Evolutionary conservation across 441 rosid genomes (phyloP), one percentile per base, ranked within the genome.

Genomic region (Croton setiger): DNA sequence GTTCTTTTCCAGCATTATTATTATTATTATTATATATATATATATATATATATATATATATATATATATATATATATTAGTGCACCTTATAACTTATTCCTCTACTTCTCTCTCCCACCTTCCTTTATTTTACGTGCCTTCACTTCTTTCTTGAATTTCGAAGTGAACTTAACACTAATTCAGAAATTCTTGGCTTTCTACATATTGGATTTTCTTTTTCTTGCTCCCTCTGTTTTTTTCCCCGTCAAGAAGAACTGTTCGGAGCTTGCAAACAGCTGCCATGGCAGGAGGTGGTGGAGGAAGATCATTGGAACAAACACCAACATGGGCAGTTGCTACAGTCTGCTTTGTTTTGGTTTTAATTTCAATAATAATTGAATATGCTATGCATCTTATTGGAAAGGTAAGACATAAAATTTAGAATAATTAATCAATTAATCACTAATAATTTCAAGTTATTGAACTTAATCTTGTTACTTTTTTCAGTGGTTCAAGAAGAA

Each of bases 301-400:
- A 62, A 78, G 88, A 54, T 65, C 92, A 15, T 68, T 93, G 72
- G 91, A 90, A 66, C 76, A 82, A 52, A 93, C 98, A 17, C 92
- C 98, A 20, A 93, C 98, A 36, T 93, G 97, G 98, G 96, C 98
- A 14, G 85, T 93, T 44, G 98, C 97, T 17, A 85, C 72, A 23
- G 98, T 93, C 44, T 90, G 92, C 71, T 86, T 87, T 70, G 88
- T 80, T 61, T 65, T 93, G 63, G 78, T 93, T 69, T 77, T 82
- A 47, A 72, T 90, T 36, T 93, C 98, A 20, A 84, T 93, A 73
- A 18, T 85, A 81, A 85, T 93, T 48, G 98, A 93, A 69, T 83
- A 77, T 67, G 18, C 21, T 18, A 27, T 70, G 44, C 79, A 76
- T 71, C 74, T 67, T 6, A 66, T 66, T 5, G 77, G 66, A 60